A percentile compares a stretch with the other conserved stretches of the same genome.
Conservation (phyloP, 208 protist genomes). For the Lotmaria passim region DNA sequence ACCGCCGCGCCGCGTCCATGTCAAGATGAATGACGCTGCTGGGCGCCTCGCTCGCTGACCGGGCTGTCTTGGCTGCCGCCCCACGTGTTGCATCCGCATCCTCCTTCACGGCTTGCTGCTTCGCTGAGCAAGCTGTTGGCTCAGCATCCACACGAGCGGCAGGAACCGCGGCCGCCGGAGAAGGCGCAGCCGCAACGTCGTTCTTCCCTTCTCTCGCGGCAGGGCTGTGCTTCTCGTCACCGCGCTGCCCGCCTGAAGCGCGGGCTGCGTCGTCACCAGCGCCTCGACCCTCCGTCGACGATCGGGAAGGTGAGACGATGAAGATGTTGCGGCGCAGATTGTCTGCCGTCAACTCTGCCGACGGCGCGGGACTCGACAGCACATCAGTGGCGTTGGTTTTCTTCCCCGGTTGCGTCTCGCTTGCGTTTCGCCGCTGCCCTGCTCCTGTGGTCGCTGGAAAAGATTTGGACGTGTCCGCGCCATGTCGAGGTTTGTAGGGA, state of each 20-base stretch:
- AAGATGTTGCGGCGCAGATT: constrained; percentile 36
- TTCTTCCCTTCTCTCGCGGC: not conserved
- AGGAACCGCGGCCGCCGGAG: not conserved
- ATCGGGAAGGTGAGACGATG: constrained; percentile 1
- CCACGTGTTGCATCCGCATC: not conserved
- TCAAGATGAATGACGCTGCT: constrained; percentile 26
- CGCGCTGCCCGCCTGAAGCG: too few relatives aligned
- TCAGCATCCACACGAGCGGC: too few relatives aligned
- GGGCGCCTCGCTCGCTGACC: not conserved
- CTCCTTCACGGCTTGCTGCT: too few relatives aligned
- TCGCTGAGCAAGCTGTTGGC: too few relatives aligned
- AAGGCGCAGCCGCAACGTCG: not conserved
- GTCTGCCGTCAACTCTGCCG: constrained; percentile 29
- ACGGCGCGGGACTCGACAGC: not conserved
- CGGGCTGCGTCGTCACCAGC: constrained; percentile 10
- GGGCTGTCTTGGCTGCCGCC: not conserved
- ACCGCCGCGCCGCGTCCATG: constrained; percentile 40
- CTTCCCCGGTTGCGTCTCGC: constrained; percentile 1
- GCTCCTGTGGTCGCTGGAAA: not conserved
- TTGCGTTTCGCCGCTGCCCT: not conserved
- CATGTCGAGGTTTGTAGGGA: not conserved
- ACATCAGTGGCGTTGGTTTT: not conserved
- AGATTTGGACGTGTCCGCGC: not conserved
- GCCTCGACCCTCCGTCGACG: constrained; percentile 11
- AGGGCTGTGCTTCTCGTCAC: not conserved